phyloP scores from a whole-genome alignment of 2,329 filamentous ascomycete genomes.

The Claviceps paspali region DNA sequence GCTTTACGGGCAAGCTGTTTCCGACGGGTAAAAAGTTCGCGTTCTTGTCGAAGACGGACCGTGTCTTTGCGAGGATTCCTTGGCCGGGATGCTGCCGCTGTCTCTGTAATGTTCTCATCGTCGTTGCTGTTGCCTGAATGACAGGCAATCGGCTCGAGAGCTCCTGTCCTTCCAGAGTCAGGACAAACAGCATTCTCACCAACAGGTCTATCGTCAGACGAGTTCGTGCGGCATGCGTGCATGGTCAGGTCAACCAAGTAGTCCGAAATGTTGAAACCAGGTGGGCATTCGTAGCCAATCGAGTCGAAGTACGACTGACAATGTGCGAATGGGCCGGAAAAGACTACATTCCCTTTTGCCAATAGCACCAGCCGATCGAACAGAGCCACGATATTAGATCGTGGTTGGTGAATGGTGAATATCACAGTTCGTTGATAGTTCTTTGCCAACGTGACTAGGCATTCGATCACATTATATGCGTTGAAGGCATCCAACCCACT shows the following conservation, averaged over 20 bases:
- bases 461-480: slow-evolving; percentile 95
- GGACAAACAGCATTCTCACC: slow-evolving; percentile 46
- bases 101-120: slow-evolving; percentile 47
- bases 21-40: slow-evolving; percentile 77
- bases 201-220: slow-evolving; percentile 37
- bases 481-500: slow-evolving; percentile 94
- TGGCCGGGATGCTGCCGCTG: slow-evolving; percentile 44
- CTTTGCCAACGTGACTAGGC: slow-evolving; percentile 84
- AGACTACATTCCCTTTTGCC: slow-evolving; percentile 78
- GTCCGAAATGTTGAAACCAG: slow-evolving; percentile 97
- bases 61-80: slow-evolving; percentile 62
- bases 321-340: slow-evolving; percentile 75
- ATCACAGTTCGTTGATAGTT: slow-evolving; percentile 94
- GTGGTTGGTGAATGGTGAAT: slow-evolving; percentile 95
- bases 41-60: slow-evolving; percentile 71
- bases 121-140: slow-evolving; percentile 61
- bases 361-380: slow-evolving; percentile 90
- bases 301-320: slow-evolving; percentile 89
- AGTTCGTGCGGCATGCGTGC: slow-evolving; percentile 59
- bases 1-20: slow-evolving; percentile 47
- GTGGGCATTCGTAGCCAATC: slow-evolving; percentile 82
- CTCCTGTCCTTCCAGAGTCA: slow-evolving; percentile 72
- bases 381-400: slow-evolving; percentile 94
- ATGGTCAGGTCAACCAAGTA: slow-evolving; percentile 96
- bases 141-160: slow-evolving; percentile 82